These are phyloP conservation scores for Xylariales sp. DNA, from an alignment of 2,329 filamentous ascomycete genomes.

Conservation along the genomic window DNA sequence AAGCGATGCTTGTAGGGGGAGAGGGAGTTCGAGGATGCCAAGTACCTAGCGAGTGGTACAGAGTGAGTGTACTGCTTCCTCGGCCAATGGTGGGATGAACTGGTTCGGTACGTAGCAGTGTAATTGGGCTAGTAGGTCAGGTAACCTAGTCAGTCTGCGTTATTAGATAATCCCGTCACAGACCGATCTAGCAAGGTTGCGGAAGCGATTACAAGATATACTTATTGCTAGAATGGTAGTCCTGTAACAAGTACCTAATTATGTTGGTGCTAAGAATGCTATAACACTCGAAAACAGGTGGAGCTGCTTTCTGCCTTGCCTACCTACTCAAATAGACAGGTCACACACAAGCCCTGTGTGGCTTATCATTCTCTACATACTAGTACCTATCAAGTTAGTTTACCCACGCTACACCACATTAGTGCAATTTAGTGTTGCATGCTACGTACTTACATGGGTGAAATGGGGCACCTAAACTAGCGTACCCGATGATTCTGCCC, in stretches of 20 bases:
- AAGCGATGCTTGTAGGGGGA: slow-evolving; percentile 8
- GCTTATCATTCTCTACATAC: slow-evolving; percentile 10
- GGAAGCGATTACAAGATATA: background rate
- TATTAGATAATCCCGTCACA: background rate
- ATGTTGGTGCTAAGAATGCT: background rate
- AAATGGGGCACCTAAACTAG: background rate
- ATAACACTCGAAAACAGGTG: background rate
- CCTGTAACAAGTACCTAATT: too few species aligned
- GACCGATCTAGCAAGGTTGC: slow-evolving; percentile 1
- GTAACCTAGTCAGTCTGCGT: background rate
- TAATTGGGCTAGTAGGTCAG: too few species aligned
- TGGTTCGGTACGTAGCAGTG: background rate
- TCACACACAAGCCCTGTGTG: slow-evolving; percentile 20
- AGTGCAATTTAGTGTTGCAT: background rate
- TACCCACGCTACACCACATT: background rate
- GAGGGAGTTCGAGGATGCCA: background rate
- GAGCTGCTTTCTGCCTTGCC: too few species aligned
- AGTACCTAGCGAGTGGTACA: background rate
- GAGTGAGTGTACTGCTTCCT: background rate
- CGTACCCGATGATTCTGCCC: slow-evolving; percentile 11
- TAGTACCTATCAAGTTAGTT: too few species aligned
- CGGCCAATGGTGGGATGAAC: slow-evolving; percentile 3
- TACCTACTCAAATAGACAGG: background rate
- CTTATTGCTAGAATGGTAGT: too few species aligned
- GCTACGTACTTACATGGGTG: too few species aligned